phyloP scores from a whole-genome alignment of 768 basidiomycete genomes.

The Lentinula boryana region DNA sequence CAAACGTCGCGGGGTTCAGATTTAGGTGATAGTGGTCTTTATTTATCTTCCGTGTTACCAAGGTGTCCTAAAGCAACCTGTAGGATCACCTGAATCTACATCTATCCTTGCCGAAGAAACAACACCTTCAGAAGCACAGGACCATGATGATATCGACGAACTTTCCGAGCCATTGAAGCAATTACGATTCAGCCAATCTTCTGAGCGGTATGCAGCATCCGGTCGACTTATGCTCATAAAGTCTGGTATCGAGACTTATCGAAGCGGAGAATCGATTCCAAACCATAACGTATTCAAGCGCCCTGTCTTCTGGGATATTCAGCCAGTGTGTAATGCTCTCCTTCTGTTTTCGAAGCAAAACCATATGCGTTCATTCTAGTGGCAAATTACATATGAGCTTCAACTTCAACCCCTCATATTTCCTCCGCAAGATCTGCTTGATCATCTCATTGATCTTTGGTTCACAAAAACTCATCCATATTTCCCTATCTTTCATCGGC shows the following conservation, averaged over 20 bases:
- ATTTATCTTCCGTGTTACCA: not conserved
- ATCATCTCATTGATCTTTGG: constrained; percentile 40
- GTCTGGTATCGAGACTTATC: not conserved
- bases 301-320: not conserved
- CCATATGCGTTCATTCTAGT: not conserved
- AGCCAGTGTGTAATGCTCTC: not conserved
- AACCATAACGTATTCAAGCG: not conserved
- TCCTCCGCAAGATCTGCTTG: constrained; percentile 44
- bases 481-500: constrained; percentile 45
- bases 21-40: not conserved
- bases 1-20: not conserved
- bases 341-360: not conserved
- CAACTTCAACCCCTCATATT: constrained; percentile 18
- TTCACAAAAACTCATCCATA: constrained; percentile 40
- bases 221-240: not conserved
- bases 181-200: not conserved
- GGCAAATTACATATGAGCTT: not conserved
- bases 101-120: not conserved
- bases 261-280: no score
- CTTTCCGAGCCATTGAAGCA: not conserved
- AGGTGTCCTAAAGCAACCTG: not conserved
- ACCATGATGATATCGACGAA: not conserved
- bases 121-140: not conserved
- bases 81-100: not conserved
- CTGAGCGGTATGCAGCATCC: not conserved